phyloP scores from a whole-genome alignment of 192 early-diverging fungal species.

The Cetraspora pellucida region DNA sequence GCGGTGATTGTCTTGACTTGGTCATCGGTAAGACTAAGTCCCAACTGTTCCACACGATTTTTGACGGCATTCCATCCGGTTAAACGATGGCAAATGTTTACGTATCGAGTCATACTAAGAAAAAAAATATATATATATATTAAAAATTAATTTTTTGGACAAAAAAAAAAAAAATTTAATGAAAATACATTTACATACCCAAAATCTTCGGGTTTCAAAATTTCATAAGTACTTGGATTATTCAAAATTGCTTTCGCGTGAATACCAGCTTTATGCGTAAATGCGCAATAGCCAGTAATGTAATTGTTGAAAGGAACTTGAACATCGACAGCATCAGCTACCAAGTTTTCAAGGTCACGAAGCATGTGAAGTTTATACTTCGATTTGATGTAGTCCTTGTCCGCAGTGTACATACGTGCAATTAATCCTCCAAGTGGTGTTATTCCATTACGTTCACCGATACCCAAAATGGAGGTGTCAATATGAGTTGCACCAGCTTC shows the following conservation, averaged over 20 bases:
- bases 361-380: slow-evolving; percentile 95
- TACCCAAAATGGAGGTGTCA: slow-evolving; percentile 96
- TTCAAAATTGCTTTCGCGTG: slow-evolving; percentile 99
- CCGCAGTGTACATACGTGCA: slow-evolving; percentile 94
- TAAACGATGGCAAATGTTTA: slow-evolving; percentile 94
- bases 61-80: slow-evolving; percentile 99
- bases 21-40: slow-evolving; percentile 79
- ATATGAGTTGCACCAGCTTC: slow-evolving; percentile 99
- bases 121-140: background rate
- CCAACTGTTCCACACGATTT: slow-evolving; percentile 94
- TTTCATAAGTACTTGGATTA: slow-evolving; percentile 98
- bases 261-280: slow-evolving; percentile 99
- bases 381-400: slow-evolving; percentile 86
- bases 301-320: slow-evolving; percentile 99
- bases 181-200: slow-evolving; percentile 45
- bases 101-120: slow-evolving; percentile 86
- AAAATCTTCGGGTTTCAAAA: slow-evolving; percentile 97
- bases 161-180: too few species aligned
- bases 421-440: slow-evolving; percentile 92
- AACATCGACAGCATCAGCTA: slow-evolving; percentile 92
- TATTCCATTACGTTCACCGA: slow-evolving; percentile 99
- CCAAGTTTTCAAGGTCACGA: slow-evolving; percentile 94
- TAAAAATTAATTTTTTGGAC: background rate
- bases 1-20: slow-evolving; percentile 90
- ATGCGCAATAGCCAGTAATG: slow-evolving; percentile 98